Base-by-base conservation (phyloP, 2,329 filamentous ascomycete species). In the Botrytis aclada region DNA sequence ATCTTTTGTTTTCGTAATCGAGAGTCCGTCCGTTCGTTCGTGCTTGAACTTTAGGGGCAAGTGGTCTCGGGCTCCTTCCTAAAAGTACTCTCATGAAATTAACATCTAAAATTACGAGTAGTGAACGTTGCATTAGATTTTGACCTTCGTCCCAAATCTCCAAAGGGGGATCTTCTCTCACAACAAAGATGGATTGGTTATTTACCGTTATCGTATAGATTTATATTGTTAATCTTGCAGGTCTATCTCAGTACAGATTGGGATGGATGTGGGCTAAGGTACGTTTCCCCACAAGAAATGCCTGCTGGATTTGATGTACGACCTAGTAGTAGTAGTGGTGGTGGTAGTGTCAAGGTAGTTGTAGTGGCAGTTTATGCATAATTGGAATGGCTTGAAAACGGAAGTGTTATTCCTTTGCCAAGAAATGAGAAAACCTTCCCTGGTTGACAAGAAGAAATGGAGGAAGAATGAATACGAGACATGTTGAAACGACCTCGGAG, bases 181-280 rank as follows among this genome's bases (percentile, higher is more conserved):
- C 73, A 71, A 74, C 65, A 74, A 69, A 70, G 70, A 75, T 74
- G 61, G 70, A 58, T 71, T 71, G 67, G 74, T 69, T 63, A 73
- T 56, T 54, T 75, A 63, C 74, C 77, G 79, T 79, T 74, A 73
- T 71, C 73, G 73, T 64, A 65, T 54, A 58, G 47, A 60, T 51
- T 37, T 71, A 70, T 58, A 34, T 20, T 58, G 51, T 66, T 18
- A 58, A 60, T 74, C 41, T 65, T 72, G 63, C 22, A 51, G 63
- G 54, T 67, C 34, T 32, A 56, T 69, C 56, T 69, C 63, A 45
- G n/a, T 56, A 56, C 47, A 69, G 41, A 25, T 69, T 41, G 65
- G 54, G 65, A 69, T 56, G n/a, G 47, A 56, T 69, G 43, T 62
- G 67, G 58, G 34, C 39, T 56, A 54, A 41, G 70, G 37, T 69